Evolutionary conservation across 2,329 filamentous ascomycete species (phyloP).

Genomic region (Fusarium paranaense): DNA sequence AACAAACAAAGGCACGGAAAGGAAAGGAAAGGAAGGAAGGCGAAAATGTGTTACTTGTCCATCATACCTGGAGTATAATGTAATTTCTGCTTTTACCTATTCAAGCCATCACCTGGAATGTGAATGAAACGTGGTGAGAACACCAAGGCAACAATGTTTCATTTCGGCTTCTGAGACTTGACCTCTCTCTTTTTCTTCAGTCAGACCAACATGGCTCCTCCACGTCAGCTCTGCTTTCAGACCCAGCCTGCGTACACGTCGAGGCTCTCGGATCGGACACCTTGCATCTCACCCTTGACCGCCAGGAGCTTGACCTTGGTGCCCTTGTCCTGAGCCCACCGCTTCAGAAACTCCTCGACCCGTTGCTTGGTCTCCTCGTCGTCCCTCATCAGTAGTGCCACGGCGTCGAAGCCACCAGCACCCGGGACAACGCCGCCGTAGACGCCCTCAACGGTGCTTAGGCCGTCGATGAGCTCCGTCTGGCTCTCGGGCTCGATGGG

Average conservation of each 20-base stretch:
- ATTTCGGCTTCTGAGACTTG: constrained; percentile 29
- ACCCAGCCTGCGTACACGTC: constrained; percentile 60
- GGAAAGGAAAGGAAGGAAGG: constrained; percentile 5
- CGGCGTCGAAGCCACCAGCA: constrained; percentile 92
- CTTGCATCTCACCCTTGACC: constrained; percentile 80
- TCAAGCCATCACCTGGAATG: constrained; percentile 19
- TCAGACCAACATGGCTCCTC: background rate
- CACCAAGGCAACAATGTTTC: constrained; percentile 10
- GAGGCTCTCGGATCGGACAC: constrained; percentile 62
- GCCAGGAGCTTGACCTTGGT: constrained; percentile 75
- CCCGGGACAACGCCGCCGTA: constrained; percentile 93
- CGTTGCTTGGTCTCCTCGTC: constrained; percentile 70
- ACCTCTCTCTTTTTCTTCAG: constrained; percentile 2
- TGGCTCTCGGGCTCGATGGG: constrained; percentile 91
- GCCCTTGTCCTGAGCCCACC: constrained; percentile 72
- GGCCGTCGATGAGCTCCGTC: constrained; percentile 83
- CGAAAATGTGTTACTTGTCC: constrained; percentile 7
- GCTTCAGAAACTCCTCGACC: constrained; percentile 71
- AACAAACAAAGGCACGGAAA: background rate
- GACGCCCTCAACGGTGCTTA: constrained; percentile 79
- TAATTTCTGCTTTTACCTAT: constrained; percentile 27
- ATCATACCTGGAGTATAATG: constrained; percentile 35
- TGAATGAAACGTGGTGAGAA: constrained; percentile 22
- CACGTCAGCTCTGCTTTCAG: constrained; percentile 17
- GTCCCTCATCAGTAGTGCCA: constrained; percentile 83